phyloP scores from a whole-genome alignment of 2,329 filamentous ascomycete species.

The Exophiala xenobiotica region DNA sequence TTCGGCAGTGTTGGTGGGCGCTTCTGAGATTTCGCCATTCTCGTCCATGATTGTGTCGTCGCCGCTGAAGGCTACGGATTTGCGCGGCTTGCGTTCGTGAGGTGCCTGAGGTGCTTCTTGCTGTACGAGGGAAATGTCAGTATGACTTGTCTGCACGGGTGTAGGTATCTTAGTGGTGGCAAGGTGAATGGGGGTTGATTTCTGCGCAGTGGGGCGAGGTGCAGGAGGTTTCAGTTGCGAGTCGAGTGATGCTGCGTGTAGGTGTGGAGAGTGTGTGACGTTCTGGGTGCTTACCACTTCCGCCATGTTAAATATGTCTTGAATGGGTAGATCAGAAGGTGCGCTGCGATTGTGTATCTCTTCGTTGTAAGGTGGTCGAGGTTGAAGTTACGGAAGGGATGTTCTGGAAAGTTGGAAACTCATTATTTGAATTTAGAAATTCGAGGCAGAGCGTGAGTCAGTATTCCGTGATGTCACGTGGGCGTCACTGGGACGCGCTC shows the following conservation, averaged over 20 bases:
- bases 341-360: not conserved
- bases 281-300: slow-evolving; percentile 29
- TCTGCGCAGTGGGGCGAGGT: slow-evolving; percentile 21
- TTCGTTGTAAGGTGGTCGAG: slow-evolving; percentile 10
- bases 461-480: slow-evolving; percentile 18
- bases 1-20: slow-evolving; percentile 59
- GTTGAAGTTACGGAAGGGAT: slow-evolving; percentile 7
- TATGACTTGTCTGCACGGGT: slow-evolving; percentile 9
- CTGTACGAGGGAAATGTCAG: slow-evolving; percentile 32
- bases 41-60: slow-evolving; percentile 83
- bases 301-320: slow-evolving; percentile 23
- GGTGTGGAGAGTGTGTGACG: slow-evolving; percentile 25
- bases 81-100: slow-evolving; percentile 70
- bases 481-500: no score
- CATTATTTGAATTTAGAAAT: slow-evolving; percentile 15
- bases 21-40: slow-evolving; percentile 80
- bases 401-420: slow-evolving; percentile 11
- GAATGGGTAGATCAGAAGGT: not conserved
- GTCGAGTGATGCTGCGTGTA: slow-evolving; percentile 15
- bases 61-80: slow-evolving; percentile 91
- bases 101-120: slow-evolving; percentile 25
- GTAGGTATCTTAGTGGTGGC: slow-evolving; percentile 14
- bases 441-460: slow-evolving; percentile 16
- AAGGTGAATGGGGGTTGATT: slow-evolving; percentile 11
- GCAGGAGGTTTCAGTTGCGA: slow-evolving; percentile 24